phyloP scores from a whole-genome alignment of 73 alveolate species.

The Paramecium pentaurelia region DNA sequence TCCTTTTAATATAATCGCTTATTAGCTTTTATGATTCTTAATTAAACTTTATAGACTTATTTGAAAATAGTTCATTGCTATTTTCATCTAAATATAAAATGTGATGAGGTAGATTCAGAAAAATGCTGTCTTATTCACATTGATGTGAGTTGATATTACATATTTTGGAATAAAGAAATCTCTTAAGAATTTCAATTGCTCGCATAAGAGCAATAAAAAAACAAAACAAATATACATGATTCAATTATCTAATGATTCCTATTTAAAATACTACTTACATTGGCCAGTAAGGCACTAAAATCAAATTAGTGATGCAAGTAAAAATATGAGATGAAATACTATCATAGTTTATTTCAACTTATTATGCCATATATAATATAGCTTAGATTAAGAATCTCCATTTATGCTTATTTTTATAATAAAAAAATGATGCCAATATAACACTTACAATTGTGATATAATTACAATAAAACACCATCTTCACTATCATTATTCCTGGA shows the following conservation, averaged over 20 bases:
- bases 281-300: slow-evolving; percentile 5
- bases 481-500: not conserved
- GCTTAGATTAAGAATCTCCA: not conserved
- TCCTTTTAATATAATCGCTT: not conserved
- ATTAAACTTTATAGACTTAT: not conserved
- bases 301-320: not conserved
- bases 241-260: not conserved
- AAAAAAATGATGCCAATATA: not conserved
- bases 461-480: not conserved
- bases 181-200: not conserved
- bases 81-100: not conserved
- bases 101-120: not conserved
- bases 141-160: not conserved
- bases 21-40: not conserved
- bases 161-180: not conserved
- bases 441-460: not conserved
- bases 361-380: not conserved
- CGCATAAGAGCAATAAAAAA: not conserved
- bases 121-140: not conserved
- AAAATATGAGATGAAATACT: not conserved
- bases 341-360: not conserved
- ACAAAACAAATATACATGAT: not conserved
- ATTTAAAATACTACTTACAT: not conserved
- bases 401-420: not conserved
- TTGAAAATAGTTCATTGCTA: not conserved